Evolutionary conservation across 2,329 filamentous ascomycete genomes (phyloP).

Genomic region (Penicillium sp.): DNA sequence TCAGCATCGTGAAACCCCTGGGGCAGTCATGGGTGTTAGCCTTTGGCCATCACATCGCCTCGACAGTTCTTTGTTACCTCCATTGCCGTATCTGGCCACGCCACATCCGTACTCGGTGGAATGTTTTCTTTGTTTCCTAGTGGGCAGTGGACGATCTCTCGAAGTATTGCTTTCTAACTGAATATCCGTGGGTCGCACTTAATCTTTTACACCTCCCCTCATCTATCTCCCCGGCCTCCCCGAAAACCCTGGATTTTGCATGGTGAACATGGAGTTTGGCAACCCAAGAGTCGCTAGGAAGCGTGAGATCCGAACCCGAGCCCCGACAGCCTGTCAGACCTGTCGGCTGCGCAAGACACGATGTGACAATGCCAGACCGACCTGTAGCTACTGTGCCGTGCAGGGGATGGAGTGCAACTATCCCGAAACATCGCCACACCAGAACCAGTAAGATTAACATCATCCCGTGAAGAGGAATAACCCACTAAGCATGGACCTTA

Average conservation of each 20-base stretch:
- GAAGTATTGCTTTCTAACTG: constrained; percentile 6
- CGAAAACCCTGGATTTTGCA: constrained; percentile 6
- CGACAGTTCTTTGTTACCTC: constrained; percentile 14
- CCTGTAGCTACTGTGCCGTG: constrained; percentile 22
- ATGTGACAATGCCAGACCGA: constrained; percentile 22
- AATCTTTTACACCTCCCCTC: background rate
- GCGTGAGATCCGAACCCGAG: constrained; percentile 23
- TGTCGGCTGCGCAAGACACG: constrained; percentile 25
- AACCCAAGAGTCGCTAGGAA: constrained; percentile 14
- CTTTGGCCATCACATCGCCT: constrained; percentile 5
- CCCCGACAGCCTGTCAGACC: constrained; percentile 25
- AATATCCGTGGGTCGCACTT: constrained; percentile 12
- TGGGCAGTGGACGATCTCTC: background rate
- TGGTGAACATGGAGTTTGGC: constrained; percentile 13
- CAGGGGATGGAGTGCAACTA: constrained; percentile 23
- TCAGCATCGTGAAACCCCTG: constrained; percentile 8
- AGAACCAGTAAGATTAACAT: constrained; percentile 17
- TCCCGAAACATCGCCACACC: constrained; percentile 19
- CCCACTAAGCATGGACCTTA: background rate
- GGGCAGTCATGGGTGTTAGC: constrained; percentile 6
- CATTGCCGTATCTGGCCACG: constrained; percentile 12
- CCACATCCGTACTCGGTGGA: constrained; percentile 9
- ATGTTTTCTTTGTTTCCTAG: constrained; percentile 15
- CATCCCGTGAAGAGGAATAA: background rate
- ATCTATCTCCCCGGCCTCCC: constrained; percentile 14